Conservation (phyloP, 805 yeast genomes). For the Schwanniomyces yamadae region DNA sequence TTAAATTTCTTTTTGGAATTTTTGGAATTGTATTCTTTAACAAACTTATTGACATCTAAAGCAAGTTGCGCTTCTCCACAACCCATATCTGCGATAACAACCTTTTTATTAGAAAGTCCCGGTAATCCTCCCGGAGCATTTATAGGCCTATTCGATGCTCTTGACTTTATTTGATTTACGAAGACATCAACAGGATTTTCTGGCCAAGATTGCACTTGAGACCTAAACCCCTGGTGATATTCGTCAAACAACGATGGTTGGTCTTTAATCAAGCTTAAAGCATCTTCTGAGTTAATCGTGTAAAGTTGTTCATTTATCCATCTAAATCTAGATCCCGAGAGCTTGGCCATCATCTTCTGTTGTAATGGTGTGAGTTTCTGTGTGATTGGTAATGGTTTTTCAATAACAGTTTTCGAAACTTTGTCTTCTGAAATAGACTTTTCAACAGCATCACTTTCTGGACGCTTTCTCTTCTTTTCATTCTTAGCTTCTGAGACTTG, state of each 20-base stretch:
- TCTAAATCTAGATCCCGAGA: constrained; percentile 92
- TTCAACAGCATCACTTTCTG: constrained; percentile 6
- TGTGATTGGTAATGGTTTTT: constrained; percentile 14
- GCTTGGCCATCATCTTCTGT: constrained; percentile 91
- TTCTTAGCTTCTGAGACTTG: constrained; percentile 2
- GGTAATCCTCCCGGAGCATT: constrained; percentile 97
- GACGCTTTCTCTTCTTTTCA: constrained; percentile 7
- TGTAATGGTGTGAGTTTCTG: constrained; percentile 77
- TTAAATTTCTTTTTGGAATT: constrained; percentile 28
- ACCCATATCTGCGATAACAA: constrained; percentile 97
- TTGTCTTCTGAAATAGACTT: constrained; percentile 4
- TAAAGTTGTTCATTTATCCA: constrained; percentile 99
- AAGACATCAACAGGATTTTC: constrained; percentile 96
- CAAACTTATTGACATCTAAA: constrained; percentile 55
- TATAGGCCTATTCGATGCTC: constrained; percentile 59
- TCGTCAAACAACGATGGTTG: constrained; percentile 92
- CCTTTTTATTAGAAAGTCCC: constrained; percentile 57
- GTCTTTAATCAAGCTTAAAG: constrained; percentile 65
- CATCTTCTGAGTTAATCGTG: constrained; percentile 77
- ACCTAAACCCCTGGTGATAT: constrained; percentile 91
- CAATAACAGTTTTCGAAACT: constrained; percentile 8
- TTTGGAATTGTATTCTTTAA: constrained; percentile 28
- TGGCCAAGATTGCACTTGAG: constrained; percentile 97
- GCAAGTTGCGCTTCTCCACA: constrained; percentile 97
- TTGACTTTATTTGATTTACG: constrained; percentile 62